These are phyloP conservation scores for Artemisia tridentata DNA, from an alignment of 129 eudicot genomes.

Conservation along the genomic window DNA sequence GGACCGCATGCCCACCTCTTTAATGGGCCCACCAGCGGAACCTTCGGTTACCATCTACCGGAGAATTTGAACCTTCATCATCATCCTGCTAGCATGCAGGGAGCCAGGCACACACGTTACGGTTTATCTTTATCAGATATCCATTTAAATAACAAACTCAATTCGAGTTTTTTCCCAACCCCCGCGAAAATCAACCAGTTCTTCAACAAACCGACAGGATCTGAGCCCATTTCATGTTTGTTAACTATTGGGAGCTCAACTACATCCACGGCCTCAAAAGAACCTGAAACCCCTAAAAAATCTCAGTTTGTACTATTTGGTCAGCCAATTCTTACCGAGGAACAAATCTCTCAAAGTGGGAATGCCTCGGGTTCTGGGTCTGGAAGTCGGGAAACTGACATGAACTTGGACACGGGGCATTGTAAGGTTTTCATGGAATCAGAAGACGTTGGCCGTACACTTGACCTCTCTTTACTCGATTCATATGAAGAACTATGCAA, in stretches of 20 bases:
- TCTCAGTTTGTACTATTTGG: slow-evolving; percentile 79
- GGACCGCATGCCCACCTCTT: slow-evolving; percentile 50
- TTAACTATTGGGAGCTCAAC: slow-evolving; percentile 65
- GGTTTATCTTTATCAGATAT: slow-evolving; percentile 76
- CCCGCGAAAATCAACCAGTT: slow-evolving; percentile 28
- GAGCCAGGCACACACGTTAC: slow-evolving; percentile 99
- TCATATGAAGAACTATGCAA: slow-evolving; percentile 72
- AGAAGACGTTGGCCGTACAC: slow-evolving; percentile 89
- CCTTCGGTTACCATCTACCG: slow-evolving; percentile 63
- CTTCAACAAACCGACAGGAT: background rate
- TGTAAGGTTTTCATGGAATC: slow-evolving; percentile 93
- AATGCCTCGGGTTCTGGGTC: slow-evolving; percentile 54
- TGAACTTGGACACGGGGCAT: slow-evolving; percentile 57
- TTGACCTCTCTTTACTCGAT: slow-evolving; percentile 62
- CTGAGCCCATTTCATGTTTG: slow-evolving; percentile 70
- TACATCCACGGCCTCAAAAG: slow-evolving; percentile 29
- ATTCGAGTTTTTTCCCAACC: slow-evolving; percentile 56
- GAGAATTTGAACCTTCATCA: slow-evolving; percentile 50
- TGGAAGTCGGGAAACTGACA: slow-evolving; percentile 36
- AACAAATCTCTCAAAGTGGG: slow-evolving; percentile 57
- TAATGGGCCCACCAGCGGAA: slow-evolving; percentile 55
- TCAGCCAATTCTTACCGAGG: slow-evolving; percentile 73
- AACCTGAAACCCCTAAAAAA: slow-evolving; percentile 40
- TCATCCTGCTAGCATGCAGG: slow-evolving; percentile 99
- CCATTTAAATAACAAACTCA: slow-evolving; percentile 58